Evolutionary conservation across 352 stramenopile species (phyloP).

Genomic region (Globisporangium echinulatum): DNA sequence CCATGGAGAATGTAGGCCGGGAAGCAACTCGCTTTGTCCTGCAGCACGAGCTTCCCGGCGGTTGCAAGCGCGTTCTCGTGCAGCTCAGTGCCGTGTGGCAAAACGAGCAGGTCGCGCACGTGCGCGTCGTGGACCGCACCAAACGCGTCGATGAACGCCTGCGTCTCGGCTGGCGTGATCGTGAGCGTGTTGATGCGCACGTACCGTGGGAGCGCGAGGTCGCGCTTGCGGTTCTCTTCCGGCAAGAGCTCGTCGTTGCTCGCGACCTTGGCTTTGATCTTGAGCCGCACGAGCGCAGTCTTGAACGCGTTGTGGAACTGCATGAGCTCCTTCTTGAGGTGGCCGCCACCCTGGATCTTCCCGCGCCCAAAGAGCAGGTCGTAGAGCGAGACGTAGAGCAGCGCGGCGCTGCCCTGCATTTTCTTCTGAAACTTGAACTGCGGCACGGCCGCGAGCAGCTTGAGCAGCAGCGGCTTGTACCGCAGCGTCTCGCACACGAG

Average conservation of each 20-base stretch:
- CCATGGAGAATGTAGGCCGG: slow-evolving; percentile 91
- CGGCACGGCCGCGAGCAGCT: slow-evolving; percentile 64
- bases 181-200: slow-evolving; percentile 92
- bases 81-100: slow-evolving; percentile 85
- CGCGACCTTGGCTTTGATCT: slow-evolving; percentile 75
- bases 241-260: slow-evolving; percentile 74
- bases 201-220: slow-evolving; percentile 79
- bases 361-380: slow-evolving; percentile 80
- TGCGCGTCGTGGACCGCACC: slow-evolving; percentile 72
- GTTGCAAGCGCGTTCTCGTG: slow-evolving; percentile 79
- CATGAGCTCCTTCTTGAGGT: slow-evolving; percentile 85
- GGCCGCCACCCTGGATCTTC: slow-evolving; percentile 84
- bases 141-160: slow-evolving; percentile 43
- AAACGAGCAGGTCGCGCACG: slow-evolving; percentile 88
- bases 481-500: slow-evolving; percentile 86
- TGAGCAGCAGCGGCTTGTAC: slow-evolving; percentile 73
- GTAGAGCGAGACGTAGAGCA: slow-evolving; percentile 84
- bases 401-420: slow-evolving; percentile 35
- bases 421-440: slow-evolving; percentile 61
- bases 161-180: slow-evolving; percentile 34
- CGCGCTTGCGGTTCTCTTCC: slow-evolving; percentile 66
- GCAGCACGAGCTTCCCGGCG: slow-evolving; percentile 87
- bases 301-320: slow-evolving; percentile 69
- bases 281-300: slow-evolving; percentile 67
- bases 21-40: slow-evolving; percentile 98